Conservation (phyloP, 2,329 filamentous ascomycete genomes). For the Beauveria sp. region DNA sequence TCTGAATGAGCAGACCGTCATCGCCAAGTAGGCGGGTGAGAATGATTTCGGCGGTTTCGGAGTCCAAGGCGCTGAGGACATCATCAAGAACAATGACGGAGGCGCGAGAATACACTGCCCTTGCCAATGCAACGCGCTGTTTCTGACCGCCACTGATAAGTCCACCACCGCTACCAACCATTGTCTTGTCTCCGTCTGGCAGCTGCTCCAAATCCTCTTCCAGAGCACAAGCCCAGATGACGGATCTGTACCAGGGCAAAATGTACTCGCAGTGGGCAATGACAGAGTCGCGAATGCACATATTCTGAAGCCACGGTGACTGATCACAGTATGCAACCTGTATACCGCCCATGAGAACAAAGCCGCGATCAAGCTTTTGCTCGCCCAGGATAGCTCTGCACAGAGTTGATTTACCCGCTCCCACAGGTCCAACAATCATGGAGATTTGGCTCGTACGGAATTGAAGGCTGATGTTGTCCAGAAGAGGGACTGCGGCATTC, state of each 20-base stretch:
- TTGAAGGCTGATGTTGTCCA: conserved; percentile 7
- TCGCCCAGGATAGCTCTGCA: conserved; percentile 17
- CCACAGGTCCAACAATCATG: conserved; percentile 18
- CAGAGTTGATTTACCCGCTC: conserved; percentile 16
- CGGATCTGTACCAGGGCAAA: conserved; percentile 7
- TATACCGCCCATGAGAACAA: conserved; percentile 12
- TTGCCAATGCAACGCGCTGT: conserved; percentile 46
- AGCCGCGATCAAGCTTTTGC: conserved; percentile 10
- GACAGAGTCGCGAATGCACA: conserved; percentile 8
- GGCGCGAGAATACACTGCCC: conserved; percentile 83
- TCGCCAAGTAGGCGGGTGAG: conserved; percentile 14
- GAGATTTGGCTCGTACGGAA: conserved; percentile 19
- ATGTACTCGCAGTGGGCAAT: conserved; percentile 8
- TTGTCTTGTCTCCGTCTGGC: conserved; percentile 6
- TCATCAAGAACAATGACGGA: conserved; percentile 87
- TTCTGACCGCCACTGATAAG: conserved; percentile 18
- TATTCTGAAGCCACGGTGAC: conserved; percentile 8
- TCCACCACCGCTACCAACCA: conserved; percentile 14
- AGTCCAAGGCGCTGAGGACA: conserved; percentile 11
- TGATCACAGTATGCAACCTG: conserved; percentile 13
- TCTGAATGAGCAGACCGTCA: conserved; percentile 14
- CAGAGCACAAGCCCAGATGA: conserved; percentile 6
- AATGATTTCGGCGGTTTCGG: conserved; percentile 12
- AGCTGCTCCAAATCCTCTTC: conserved; percentile 34
- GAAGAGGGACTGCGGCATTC: not conserved